These are phyloP conservation scores for Amanita pseudoporphyria DNA, from an alignment of 768 basidiomycete genomes.

Conservation along the genomic window DNA sequence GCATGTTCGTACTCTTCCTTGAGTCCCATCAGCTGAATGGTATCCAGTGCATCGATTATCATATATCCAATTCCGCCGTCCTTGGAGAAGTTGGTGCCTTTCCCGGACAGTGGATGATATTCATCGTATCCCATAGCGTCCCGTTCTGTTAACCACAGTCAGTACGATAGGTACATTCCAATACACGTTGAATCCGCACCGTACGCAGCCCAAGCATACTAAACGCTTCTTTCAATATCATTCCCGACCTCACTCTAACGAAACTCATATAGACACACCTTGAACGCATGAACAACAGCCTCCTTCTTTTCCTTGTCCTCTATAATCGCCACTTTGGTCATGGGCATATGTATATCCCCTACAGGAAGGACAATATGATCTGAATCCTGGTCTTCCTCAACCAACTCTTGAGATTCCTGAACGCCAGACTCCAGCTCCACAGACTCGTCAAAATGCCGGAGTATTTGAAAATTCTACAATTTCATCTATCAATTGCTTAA, in stretches of 20 bases:
- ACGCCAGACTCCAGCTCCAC: background rate
- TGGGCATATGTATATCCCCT: slow-evolving; percentile 10
- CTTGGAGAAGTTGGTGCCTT: slow-evolving; percentile 67
- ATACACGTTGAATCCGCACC: slow-evolving; percentile 33
- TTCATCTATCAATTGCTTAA: background rate
- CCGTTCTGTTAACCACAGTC: slow-evolving; percentile 40
- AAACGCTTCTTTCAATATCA: slow-evolving; percentile 8
- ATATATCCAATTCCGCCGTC: slow-evolving; percentile 84
- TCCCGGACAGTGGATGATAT: slow-evolving; percentile 74
- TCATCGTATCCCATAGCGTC: slow-evolving; percentile 93
- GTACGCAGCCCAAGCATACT: slow-evolving; percentile 88
- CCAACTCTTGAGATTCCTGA: background rate
- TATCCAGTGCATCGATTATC: slow-evolving; percentile 85
- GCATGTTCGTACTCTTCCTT: slow-evolving; percentile 73
- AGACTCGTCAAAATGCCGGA: background rate
- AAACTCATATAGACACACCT: slow-evolving; percentile 32
- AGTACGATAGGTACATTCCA: background rate
- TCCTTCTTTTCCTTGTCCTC: slow-evolving; percentile 57
- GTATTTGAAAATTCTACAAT: background rate
- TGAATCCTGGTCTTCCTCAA: background rate
- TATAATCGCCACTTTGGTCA: slow-evolving; percentile 11
- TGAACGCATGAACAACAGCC: slow-evolving; percentile 72
- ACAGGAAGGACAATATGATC: background rate
- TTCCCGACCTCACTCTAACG: slow-evolving; percentile 1
- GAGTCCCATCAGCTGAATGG: slow-evolving; percentile 82